Conservation (phyloP, 2,329 filamentous ascomycete genomes). For the Parafenestella ontariensis region DNA sequence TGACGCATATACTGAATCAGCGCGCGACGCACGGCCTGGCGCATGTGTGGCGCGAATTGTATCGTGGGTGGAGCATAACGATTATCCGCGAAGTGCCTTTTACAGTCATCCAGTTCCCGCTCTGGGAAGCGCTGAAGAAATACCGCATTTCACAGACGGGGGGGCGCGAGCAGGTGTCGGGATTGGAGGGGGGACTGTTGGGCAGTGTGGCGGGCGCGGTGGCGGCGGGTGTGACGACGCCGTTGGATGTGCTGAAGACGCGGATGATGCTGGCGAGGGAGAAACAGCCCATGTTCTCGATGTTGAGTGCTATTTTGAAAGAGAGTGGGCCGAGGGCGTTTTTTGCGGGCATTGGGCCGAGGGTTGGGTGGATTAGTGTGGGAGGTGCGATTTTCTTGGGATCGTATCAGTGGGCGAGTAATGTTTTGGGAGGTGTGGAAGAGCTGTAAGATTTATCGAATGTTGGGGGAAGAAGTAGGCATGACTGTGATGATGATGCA, state of each 20-base stretch:
- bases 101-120: slow-evolving; percentile 94
- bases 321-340: slow-evolving; percentile 72
- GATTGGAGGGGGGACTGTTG: slow-evolving; percentile 81
- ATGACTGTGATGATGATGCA: background rate
- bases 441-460: slow-evolving; percentile 9
- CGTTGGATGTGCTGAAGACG: slow-evolving; percentile 95
- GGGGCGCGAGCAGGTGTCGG: slow-evolving; percentile 64
- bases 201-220: slow-evolving; percentile 84
- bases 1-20: slow-evolving; percentile 69
- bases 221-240: slow-evolving; percentile 88
- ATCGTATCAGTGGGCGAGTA: slow-evolving; percentile 88
- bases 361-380: slow-evolving; percentile 92
- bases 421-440: slow-evolving; percentile 65
- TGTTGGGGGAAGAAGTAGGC: background rate
- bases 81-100: slow-evolving; percentile 97
- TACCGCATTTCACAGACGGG: slow-evolving; percentile 61
- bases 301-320: slow-evolving; percentile 70
- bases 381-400: slow-evolving; percentile 95
- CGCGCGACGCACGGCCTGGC: slow-evolving; percentile 49
- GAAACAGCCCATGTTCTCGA: slow-evolving; percentile 63
- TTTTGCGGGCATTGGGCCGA: slow-evolving; percentile 78
- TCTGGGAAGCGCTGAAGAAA: slow-evolving; percentile 92
- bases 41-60: slow-evolving; percentile 81
- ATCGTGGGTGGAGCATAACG: slow-evolving; percentile 90
- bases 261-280: slow-evolving; percentile 87